Evolutionary conservation across 106 monocot genomes (phyloP).

Genomic region (Acanthochlamys bracteata): DNA sequence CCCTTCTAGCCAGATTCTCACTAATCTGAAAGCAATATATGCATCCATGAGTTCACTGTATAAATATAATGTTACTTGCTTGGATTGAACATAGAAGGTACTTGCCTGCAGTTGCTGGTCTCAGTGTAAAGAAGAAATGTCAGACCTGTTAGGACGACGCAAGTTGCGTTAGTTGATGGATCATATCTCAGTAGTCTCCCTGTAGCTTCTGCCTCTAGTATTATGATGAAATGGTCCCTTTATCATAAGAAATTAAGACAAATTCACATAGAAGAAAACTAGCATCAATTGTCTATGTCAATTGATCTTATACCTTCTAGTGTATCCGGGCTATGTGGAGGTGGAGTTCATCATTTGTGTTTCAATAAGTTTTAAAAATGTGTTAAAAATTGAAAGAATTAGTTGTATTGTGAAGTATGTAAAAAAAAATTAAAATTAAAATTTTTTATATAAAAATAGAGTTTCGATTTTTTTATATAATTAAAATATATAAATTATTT

Average conservation of each 20-base stretch:
- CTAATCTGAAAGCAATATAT: conserved; percentile 31
- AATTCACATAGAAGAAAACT: not conserved
- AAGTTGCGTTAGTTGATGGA: conserved; percentile 38
- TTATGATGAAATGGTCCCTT: conserved; percentile 65
- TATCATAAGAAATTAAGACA: not conserved
- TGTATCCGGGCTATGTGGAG: too few relatives aligned
- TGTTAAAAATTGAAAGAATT: too few relatives aligned
- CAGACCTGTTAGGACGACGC: conserved; percentile 61
- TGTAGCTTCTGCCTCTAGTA: conserved; percentile 76
- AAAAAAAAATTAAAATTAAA: too few relatives aligned
- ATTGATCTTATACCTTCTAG: too few relatives aligned
- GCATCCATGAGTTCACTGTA: not conserved
- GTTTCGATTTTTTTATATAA: too few relatives aligned
- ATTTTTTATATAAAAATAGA: too few relatives aligned
- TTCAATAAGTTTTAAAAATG: too few relatives aligned
- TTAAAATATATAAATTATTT: too few relatives aligned
- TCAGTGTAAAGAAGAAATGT: conserved; percentile 81
- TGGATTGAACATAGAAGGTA: not conserved
- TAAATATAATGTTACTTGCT: not conserved
- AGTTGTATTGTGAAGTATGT: too few relatives aligned
- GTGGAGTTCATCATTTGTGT: too few relatives aligned
- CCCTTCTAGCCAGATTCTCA: conserved; percentile 79
- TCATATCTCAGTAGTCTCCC: conserved; percentile 82
- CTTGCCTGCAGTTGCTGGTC: conserved; percentile 79
- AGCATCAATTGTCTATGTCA: not conserved